Base-by-base conservation (phyloP, 2,329 filamentous ascomycete species). In the Hirsutella minnesotensis region DNA sequence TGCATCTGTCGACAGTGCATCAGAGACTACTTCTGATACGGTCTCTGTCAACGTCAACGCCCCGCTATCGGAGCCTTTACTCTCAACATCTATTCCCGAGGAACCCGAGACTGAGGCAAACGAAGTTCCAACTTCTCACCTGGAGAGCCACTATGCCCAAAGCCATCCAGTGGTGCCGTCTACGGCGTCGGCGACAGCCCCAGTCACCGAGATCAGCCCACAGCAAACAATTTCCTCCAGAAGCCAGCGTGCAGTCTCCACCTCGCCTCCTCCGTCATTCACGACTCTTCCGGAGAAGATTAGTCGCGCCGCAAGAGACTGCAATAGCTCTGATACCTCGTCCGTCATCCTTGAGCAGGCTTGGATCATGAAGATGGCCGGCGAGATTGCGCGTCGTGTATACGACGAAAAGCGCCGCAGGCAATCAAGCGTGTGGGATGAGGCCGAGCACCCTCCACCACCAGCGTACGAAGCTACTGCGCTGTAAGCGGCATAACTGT, bases 361-460 rank as follows among this genome's bases (percentile, higher is more conserved):
- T 3, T 92, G 86, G 84, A 83, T 92, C 64, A 79, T 83, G 67
- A 92, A 95, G 68, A 92, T 98, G 77, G 89, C 90, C 5, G 82
- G 81, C 49, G 92, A 96, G 62, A 90, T 96, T 53, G 87, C 88
- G 30, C 72, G 81, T 40, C 83, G 86, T 44, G 87, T 94, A 50
- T 86, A 90, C 51, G 86, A 95, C 52, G 86, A 95, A 64, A 92
- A 95, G 64, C 68, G 71, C 42, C 67, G 70, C 30, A 48, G 46
- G 34, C 54, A 56, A 41, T 51, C 45, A 36, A 51, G 53, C 44
- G 44, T 46, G 16, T 63, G 60, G 60, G 73, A 71, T 35, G 73
- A 77, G 45, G 63, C 68, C 42, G 72, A 79, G 47, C 72, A 77
- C 38, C 59, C 65, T 5, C 77, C 77, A 5, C 78, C 78, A 22